phyloP scores from a whole-genome alignment of 2,329 filamentous ascomycete species.

The Trichoderma polysporum region DNA sequence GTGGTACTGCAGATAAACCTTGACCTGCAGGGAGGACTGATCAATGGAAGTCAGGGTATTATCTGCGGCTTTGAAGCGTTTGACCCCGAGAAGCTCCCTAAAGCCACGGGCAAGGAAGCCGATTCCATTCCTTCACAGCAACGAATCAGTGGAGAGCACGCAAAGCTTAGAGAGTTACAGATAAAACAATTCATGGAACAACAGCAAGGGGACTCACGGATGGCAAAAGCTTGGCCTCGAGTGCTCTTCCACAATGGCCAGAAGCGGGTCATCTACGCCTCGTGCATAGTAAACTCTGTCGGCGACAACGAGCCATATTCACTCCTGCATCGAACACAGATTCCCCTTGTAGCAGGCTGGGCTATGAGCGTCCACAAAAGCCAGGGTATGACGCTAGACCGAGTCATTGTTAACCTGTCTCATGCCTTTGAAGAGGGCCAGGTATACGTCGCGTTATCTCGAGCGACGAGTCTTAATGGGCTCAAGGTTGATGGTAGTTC shows the following conservation, averaged over 20 bases:
- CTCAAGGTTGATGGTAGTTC: constrained; percentile 24
- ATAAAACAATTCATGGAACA: neutral
- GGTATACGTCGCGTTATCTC: constrained; percentile 51
- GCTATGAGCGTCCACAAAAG: constrained; percentile 64
- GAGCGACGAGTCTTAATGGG: constrained; percentile 23
- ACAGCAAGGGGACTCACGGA: neutral
- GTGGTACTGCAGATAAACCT: constrained; percentile 32
- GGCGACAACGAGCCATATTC: constrained; percentile 45
- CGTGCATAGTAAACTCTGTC: constrained; percentile 49
- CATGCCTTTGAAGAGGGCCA: constrained; percentile 57
- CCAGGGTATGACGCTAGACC: constrained; percentile 62
- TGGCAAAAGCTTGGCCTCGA: constrained; percentile 24
- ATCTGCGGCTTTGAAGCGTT: constrained; percentile 27
- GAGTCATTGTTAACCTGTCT: constrained; percentile 55
- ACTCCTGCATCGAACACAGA: constrained; percentile 49
- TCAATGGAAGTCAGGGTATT: constrained; percentile 32
- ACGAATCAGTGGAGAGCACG: neutral
- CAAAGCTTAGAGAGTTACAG: neutral
- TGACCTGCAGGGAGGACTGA: constrained; percentile 18
- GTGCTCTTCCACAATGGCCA: constrained; percentile 53
- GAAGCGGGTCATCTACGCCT: constrained; percentile 48
- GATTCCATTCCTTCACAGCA: neutral
- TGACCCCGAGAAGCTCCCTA: neutral
- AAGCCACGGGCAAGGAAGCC: neutral
- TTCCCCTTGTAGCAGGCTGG: constrained; percentile 61